Base-by-base conservation (phyloP, 129 eudicot genomes). In the Centella asiatica region DNA sequence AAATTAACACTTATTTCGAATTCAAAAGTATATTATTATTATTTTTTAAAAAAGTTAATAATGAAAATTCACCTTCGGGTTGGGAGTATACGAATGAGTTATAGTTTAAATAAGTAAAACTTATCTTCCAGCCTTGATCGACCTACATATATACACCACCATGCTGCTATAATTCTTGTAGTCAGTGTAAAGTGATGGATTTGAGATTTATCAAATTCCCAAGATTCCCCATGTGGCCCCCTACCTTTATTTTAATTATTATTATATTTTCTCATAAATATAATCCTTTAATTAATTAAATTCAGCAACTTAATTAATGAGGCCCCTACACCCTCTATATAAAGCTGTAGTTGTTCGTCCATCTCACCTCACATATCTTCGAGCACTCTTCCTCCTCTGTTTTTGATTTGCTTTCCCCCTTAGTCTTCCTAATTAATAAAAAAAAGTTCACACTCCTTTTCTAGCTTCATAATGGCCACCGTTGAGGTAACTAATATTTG, bases 251-350 rank as follows among this genome's bases (percentile, higher is more conserved):
- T 60, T 12, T 24, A 46, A 25, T 15, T 61, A 23, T 15, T 1
- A 7, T 24, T 22, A n/a, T 13, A 44, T 5, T 47, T 47, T 47
- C 7, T 2, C 13, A 51, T 51, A 10, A 0, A 24, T 1, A 17
- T 15, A 32, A 28, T 32, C 15, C 23, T 26, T 27, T 5, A 20
- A 12, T 51, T 11, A 1, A 22, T 51, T 27, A 13, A 6, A 11
- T 18, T 29, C 22, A 6, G 20, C 5, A 25, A 25, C 40, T 62
- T 26, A 20, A 8, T 14, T 0, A 14, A 39, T 36, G 20, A 32
- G 68, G 45, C 57, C n/a, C 25, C 44, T 8, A 14, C 53, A 61
- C 66, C 23, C n/a, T 24, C 66, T 44, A 62, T 62, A 62, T 62
- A 62, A 62, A 62, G 17, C 52, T 44, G 54, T 62, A 25, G 10